phyloP scores from a whole-genome alignment of 2,329 filamentous ascomycete species.

The Dactylellina haptotyla region DNA sequence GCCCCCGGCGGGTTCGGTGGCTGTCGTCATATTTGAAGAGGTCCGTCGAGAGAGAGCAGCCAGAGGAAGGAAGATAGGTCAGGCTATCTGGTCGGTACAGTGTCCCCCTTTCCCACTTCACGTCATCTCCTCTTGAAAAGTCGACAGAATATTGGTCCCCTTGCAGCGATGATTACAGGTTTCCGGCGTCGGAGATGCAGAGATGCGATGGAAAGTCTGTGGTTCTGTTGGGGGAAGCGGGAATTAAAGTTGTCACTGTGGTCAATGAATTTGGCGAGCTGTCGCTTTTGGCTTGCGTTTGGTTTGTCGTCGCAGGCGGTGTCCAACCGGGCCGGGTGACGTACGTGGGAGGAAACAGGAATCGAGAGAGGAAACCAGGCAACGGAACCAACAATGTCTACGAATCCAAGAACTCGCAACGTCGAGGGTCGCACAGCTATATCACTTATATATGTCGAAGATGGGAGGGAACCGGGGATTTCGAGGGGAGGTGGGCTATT shows the following conservation, averaged over 20 bases:
- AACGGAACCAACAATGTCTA: too few relatives aligned
- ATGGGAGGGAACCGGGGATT: too few relatives aligned
- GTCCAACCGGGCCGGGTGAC: conserved; percentile 33
- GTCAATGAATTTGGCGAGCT: conserved; percentile 33
- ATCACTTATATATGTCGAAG: neutral
- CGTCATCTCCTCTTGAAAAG: conserved; percentile 29
- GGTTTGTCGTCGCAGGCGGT: neutral
- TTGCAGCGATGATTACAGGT: neutral
- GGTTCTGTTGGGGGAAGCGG: conserved; percentile 1
- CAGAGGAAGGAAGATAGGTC: conserved; percentile 12
- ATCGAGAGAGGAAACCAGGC: too few relatives aligned
- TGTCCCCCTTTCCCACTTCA: conserved; percentile 32
- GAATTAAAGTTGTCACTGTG: conserved; percentile 26
- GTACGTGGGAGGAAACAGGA: neutral
- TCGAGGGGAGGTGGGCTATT: conserved; percentile 22
- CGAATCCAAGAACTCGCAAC: too few relatives aligned
- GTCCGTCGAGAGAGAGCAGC: conserved; percentile 17
- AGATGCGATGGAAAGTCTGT: neutral
- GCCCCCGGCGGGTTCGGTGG: conserved; percentile 22
- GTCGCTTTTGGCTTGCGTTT: conserved; percentile 23
- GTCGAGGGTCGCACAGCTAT: conserved; percentile 21
- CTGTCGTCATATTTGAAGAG: conserved; percentile 36
- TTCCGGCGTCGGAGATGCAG: conserved; percentile 15
- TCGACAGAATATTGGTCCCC: neutral
- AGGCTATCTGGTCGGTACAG: conserved; percentile 26